phyloP scores from a whole-genome alignment of 345 rosid species.

The Euclidium syriacum region DNA sequence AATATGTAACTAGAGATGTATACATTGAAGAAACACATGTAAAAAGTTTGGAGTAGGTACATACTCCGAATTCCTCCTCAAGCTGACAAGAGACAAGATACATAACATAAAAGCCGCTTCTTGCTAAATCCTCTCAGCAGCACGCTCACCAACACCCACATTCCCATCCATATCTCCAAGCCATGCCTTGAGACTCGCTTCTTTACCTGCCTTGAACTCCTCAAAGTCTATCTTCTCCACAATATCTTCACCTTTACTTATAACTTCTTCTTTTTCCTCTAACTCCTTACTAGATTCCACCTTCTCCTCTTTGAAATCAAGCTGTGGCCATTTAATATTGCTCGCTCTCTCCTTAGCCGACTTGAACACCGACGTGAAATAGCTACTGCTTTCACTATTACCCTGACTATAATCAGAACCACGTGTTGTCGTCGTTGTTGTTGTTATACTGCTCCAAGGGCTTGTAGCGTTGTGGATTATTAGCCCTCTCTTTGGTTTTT shows the following conservation, averaged over 20 bases:
- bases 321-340: conserved; percentile 65
- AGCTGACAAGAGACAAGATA: no score
- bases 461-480: conserved; percentile 34
- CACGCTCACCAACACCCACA: conserved; percentile 13
- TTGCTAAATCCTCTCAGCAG: conserved; percentile 19
- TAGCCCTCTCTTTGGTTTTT: conserved; percentile 63
- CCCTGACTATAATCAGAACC: conserved; percentile 36
- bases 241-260: conserved; percentile 14
- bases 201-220: conserved; percentile 69
- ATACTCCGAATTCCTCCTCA: no score
- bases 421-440: conserved; percentile 17
- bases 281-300: conserved; percentile 34
- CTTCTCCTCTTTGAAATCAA: conserved; percentile 46
- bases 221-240: conserved; percentile 39
- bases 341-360: conserved; percentile 72
- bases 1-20: no score
- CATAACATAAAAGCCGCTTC: not conserved
- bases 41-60: no score
- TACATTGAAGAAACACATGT: no score
- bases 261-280: conserved; percentile 39
- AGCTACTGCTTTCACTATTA: conserved; percentile 33
- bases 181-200: conserved; percentile 82
- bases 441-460: conserved; percentile 47
- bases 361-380: conserved; percentile 58
- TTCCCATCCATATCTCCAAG: conserved; percentile 43